phyloP scores from a whole-genome alignment of 2,329 filamentous ascomycete genomes.

The Colletotrichum brevisporum region DNA sequence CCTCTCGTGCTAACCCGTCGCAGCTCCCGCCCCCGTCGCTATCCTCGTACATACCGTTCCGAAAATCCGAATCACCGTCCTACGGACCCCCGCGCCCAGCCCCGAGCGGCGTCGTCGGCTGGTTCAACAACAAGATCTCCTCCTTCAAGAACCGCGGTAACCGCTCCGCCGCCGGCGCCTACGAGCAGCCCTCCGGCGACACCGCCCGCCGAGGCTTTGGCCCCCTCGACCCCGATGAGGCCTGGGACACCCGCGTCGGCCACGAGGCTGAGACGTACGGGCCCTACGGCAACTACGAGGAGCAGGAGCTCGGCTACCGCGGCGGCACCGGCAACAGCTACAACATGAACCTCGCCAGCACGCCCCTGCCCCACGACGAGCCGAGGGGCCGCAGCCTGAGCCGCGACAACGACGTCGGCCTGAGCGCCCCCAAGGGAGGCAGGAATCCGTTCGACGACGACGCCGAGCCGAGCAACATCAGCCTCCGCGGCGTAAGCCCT shows the following conservation, averaged over 20 bases:
- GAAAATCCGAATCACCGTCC: constrained; percentile 57
- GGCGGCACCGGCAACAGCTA: constrained; percentile 59
- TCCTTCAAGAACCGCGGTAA: constrained; percentile 76
- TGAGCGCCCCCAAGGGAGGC: constrained; percentile 51
- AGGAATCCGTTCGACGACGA: constrained; percentile 81
- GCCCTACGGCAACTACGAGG: constrained; percentile 77
- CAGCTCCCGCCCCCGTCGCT: constrained; percentile 79
- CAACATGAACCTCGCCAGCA: constrained; percentile 63
- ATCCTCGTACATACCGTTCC: constrained; percentile 80
- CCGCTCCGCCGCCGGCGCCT: constrained; percentile 78
- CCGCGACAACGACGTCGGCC: constrained; percentile 49
- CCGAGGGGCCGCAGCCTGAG: constrained; percentile 36
- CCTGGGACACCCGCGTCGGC: constrained; percentile 86
- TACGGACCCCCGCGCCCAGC: constrained; percentile 69
- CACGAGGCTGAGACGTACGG: constrained; percentile 78
- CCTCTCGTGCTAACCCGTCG: not conserved
- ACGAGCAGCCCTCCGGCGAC: constrained; percentile 69
- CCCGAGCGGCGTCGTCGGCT: constrained; percentile 76
- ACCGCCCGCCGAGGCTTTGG: constrained; percentile 72
- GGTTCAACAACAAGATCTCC: constrained; percentile 77
- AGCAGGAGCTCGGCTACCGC: constrained; percentile 76
- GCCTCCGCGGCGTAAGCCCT: constrained; percentile 80
- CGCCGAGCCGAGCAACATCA: constrained; percentile 72
- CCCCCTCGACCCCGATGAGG: constrained; percentile 84
- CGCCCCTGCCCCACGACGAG: constrained; percentile 50